Conservation (phyloP, 2,329 filamentous ascomycete species). For the Scorias spongiosa region DNA sequence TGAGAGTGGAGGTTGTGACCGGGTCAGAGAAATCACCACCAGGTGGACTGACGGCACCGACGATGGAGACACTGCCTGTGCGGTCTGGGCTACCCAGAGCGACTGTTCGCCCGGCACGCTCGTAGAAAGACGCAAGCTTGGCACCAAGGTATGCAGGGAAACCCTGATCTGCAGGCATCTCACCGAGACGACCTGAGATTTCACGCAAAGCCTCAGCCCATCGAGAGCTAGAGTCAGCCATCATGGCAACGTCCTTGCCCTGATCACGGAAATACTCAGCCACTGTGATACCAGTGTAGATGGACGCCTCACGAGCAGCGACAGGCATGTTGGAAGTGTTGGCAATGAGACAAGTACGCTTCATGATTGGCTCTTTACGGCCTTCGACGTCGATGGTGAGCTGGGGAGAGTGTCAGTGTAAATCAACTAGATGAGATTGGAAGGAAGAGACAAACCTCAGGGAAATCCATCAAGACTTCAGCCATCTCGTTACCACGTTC, state of each 20-base stretch:
- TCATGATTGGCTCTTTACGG: slow-evolving; percentile 98
- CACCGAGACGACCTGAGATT: slow-evolving; percentile 92
- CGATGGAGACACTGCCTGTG: slow-evolving; percentile 86
- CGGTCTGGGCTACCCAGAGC: slow-evolving; percentile 80
- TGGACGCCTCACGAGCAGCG: slow-evolving; percentile 92
- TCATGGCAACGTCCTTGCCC: slow-evolving; percentile 97
- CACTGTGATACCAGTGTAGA: slow-evolving; percentile 92
- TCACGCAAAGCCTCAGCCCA: slow-evolving; percentile 99
- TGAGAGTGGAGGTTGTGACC: slow-evolving; percentile 80
- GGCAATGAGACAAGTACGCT: slow-evolving; percentile 94
- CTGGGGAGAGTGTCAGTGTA: slow-evolving; percentile 22
- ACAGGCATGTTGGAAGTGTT: slow-evolving; percentile 99
- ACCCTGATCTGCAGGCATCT: slow-evolving; percentile 99
- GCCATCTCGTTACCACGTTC: slow-evolving; percentile 99
- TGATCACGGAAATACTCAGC: slow-evolving; percentile 96
- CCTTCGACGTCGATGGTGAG: slow-evolving; percentile 89
- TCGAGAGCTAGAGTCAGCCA: slow-evolving; percentile 95
- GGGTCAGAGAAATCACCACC: slow-evolving; percentile 99
- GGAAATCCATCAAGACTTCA: slow-evolving; percentile 99
- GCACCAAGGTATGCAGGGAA: slow-evolving; percentile 95
- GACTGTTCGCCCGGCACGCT: slow-evolving; percentile 80
- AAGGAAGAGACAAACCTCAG: slow-evolving; percentile 42
- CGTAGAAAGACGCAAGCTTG: slow-evolving; percentile 97
- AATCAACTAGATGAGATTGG: not conserved
- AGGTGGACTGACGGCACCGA: slow-evolving; percentile 90